Conservation (phyloP, 148 eudicot species). For the Euryodendron excelsum region DNA sequence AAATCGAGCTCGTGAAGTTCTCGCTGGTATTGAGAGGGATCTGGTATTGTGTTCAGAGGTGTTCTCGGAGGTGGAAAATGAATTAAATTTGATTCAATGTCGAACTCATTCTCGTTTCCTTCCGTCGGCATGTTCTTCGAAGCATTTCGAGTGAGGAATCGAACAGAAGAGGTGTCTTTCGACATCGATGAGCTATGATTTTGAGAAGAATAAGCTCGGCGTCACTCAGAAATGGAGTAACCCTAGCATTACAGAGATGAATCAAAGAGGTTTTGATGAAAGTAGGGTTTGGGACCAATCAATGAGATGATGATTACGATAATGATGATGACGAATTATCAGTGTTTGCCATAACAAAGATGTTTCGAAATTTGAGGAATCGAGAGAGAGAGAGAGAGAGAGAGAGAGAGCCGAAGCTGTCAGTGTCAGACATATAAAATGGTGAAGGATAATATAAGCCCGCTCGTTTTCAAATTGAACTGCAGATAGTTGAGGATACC, state of each 20-base stretch:
- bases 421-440: not conserved
- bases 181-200: slow-evolving; percentile 22
- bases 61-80: slow-evolving; percentile 35
- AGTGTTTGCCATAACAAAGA: not conserved
- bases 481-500: slow-evolving; percentile 48
- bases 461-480: slow-evolving; percentile 24
- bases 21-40: slow-evolving; percentile 39
- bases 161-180: slow-evolving; percentile 15
- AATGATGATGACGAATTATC: not conserved
- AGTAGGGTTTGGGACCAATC: slow-evolving; percentile 1
- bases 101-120: slow-evolving; percentile 41
- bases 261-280: not conserved
- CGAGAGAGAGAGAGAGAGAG: not conserved
- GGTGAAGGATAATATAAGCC: slow-evolving; percentile 1
- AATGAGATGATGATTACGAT: not conserved
- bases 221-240: slow-evolving; percentile 1
- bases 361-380: not conserved
- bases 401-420: not conserved
- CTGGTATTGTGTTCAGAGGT: slow-evolving; percentile 53
- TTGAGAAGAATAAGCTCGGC: slow-evolving; percentile 1
- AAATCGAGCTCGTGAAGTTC: slow-evolving; percentile 18
- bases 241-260: not conserved
- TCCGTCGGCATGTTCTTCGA: slow-evolving; percentile 15
- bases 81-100: slow-evolving; percentile 6
- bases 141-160: not conserved